phyloP scores from a whole-genome alignment of 257 asterid species.

The Penstemon eatonii region DNA sequence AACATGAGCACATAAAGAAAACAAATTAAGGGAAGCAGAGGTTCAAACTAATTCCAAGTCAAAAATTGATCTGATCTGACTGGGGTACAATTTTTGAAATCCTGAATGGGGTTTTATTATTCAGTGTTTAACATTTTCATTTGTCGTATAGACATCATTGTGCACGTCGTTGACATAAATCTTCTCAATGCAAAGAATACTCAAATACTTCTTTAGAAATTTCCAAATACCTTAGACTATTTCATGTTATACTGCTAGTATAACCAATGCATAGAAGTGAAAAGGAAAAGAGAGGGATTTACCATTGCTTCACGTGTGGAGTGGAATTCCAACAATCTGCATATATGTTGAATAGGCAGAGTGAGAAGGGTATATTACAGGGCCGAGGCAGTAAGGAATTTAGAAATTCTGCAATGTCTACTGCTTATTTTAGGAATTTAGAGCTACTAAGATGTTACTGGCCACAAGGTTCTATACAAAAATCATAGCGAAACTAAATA shows the following conservation, averaged over 20 bases:
- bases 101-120: not conserved
- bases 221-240: slow-evolving; percentile 7
- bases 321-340: slow-evolving; percentile 95
- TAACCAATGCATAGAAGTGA: slow-evolving; percentile 19
- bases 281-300: slow-evolving; percentile 22
- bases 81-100: not conserved
- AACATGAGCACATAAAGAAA: not conserved
- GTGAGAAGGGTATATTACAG: slow-evolving; percentile 23
- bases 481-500: not conserved
- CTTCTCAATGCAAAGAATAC: not conserved
- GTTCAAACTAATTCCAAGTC: not conserved
- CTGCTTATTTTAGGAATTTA: not conserved
- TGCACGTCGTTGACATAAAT: slow-evolving; percentile 1
- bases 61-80: slow-evolving; percentile 5
- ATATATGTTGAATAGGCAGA: slow-evolving; percentile 23
- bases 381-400: slow-evolving; percentile 19
- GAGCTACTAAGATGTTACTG: not conserved
- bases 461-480: not conserved
- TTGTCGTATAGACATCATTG: slow-evolving; percentile 5
- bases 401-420: not conserved
- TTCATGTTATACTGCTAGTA: slow-evolving; percentile 5
- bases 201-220: slow-evolving; percentile 5
- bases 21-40: not conserved
- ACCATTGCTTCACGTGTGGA: slow-evolving; percentile 83
- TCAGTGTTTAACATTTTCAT: not conserved